Percentiles rank a stretch among this genome's conserved stretches.
Evolutionary conservation across 768 basidiomycete species (phyloP).

Genomic region (Grammothele lineata): DNA sequence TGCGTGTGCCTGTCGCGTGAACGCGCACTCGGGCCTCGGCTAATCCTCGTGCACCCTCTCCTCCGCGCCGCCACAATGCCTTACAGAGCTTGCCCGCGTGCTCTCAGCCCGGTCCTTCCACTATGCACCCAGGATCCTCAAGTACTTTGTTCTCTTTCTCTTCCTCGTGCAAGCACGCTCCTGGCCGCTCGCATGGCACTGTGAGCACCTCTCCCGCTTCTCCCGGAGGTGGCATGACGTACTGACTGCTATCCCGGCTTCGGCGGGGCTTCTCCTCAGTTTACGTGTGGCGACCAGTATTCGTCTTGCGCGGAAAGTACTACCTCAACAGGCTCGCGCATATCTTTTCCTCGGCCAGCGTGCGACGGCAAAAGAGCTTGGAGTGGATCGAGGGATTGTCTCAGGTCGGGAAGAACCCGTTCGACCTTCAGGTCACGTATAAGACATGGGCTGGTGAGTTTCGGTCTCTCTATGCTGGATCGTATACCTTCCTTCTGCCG

Average conservation of each 20-base stretch:
- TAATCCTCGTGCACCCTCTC: no score
- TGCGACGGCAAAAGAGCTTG: conserved; percentile 18
- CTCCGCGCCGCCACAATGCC: no score
- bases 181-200: conserved; percentile 64
- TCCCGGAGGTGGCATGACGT: not conserved
- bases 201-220: conserved; percentile 39
- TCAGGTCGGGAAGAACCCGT: conserved; percentile 55
- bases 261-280: conserved; percentile 31
- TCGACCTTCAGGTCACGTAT: conserved; percentile 39
- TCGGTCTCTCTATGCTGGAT: not conserved
- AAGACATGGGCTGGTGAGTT: conserved; percentile 56
- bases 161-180: conserved; percentile 59
- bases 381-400: conserved; percentile 46
- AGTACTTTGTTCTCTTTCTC: conserved; percentile 41
- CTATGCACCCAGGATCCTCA: conserved; percentile 22
- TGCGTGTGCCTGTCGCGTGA: not conserved
- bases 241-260: not conserved
- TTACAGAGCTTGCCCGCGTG: conserved; percentile 10
- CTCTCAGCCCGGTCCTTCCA: conserved; percentile 9
- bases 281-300: conserved; percentile 49
- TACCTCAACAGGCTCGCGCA: conserved; percentile 31
- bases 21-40: no score
- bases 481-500: no score
- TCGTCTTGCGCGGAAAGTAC: conserved; percentile 31
- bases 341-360: conserved; percentile 26